Evolutionary conservation across 2,329 filamentous ascomycete species (phyloP).

Genomic region (Penicillium thymicola): DNA sequence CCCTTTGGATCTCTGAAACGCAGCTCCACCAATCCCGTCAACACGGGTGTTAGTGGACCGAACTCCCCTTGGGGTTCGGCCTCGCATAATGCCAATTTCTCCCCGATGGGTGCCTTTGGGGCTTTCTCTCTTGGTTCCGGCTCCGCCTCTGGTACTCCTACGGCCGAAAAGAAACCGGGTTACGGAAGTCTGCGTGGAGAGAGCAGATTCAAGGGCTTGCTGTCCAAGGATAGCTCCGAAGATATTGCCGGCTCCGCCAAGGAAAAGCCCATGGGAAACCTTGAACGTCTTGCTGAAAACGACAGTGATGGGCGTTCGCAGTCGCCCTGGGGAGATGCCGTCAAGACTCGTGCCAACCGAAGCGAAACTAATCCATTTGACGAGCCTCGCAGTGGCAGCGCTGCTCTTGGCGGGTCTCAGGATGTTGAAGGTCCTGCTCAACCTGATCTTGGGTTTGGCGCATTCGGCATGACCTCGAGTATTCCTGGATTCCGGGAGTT

Average conservation of each 20-base stretch:
- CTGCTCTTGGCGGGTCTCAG: constrained; percentile 70
- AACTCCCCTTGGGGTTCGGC: constrained; percentile 59
- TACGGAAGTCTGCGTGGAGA: constrained; percentile 68
- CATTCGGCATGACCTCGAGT: constrained; percentile 60
- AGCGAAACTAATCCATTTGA: constrained; percentile 52
- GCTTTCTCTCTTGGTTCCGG: constrained; percentile 69
- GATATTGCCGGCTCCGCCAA: constrained; percentile 53
- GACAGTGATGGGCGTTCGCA: constrained; percentile 46
- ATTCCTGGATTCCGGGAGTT: constrained; percentile 57
- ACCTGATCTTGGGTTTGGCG: constrained; percentile 54
- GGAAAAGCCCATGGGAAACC: constrained; percentile 53
- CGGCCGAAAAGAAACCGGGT: constrained; percentile 67
- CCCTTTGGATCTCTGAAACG: constrained; percentile 57
- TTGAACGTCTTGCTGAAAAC: constrained; percentile 54
- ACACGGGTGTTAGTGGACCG: constrained; percentile 47
- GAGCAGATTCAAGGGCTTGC: constrained; percentile 80
- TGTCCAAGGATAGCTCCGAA: constrained; percentile 73
- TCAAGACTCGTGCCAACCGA: constrained; percentile 48
- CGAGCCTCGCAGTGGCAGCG: constrained; percentile 56
- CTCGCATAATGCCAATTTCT: constrained; percentile 60
- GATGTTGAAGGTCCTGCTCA: constrained; percentile 51
- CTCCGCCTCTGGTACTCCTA: constrained; percentile 50
- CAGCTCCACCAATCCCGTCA: constrained; percentile 53
- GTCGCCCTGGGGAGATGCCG: constrained; percentile 51
- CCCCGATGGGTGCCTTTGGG: constrained; percentile 81